These are phyloP conservation scores for Postia placenta DNA, from an alignment of 768 basidiomycete genomes.

Conservation along the genomic window DNA sequence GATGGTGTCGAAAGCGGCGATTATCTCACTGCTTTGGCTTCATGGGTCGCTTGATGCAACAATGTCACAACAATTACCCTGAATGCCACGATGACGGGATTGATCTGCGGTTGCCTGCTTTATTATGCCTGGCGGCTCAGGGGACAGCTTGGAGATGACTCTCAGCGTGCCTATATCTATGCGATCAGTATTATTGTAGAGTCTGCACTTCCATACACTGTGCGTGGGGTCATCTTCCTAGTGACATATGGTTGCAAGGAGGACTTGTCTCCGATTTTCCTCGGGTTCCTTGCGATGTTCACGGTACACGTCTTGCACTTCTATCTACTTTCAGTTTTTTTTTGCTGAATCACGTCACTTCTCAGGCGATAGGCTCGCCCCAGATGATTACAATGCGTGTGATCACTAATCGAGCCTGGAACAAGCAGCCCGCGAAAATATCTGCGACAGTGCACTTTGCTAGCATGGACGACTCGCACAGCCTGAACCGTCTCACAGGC, in stretches of 20 bases:
- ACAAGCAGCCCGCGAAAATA: not conserved
- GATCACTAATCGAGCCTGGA: conserved; percentile 4
- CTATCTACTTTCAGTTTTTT: not conserved
- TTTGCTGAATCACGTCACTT: not conserved
- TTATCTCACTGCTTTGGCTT: conserved; percentile 5
- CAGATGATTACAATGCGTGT: conserved; percentile 9
- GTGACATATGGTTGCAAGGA: conserved; percentile 7
- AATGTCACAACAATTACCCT: conserved; percentile 5
- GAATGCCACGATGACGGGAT: conserved; percentile 8
- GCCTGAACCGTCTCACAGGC: not conserved
- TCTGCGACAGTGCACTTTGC: not conserved
- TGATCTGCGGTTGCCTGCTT: conserved; percentile 13
- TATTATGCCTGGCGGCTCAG: not conserved
- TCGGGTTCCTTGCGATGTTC: conserved; percentile 14
- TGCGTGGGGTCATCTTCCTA: conserved; percentile 13
- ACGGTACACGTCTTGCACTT: conserved; percentile 8
- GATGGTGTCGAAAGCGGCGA: not conserved
- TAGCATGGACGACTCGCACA: not conserved
- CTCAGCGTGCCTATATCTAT: conserved; percentile 3
- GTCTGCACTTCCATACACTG: conserved; percentile 11
- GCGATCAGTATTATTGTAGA: conserved; percentile 8
- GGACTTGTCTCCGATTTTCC: conserved; percentile 10
- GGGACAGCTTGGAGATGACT: not conserved
- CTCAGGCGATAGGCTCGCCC: conserved; percentile 10
- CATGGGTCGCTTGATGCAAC: conserved; percentile 4